Conservation (phyloP, 805 yeast genomes). For the Kregervanrija pseudodelftensis region DNA sequence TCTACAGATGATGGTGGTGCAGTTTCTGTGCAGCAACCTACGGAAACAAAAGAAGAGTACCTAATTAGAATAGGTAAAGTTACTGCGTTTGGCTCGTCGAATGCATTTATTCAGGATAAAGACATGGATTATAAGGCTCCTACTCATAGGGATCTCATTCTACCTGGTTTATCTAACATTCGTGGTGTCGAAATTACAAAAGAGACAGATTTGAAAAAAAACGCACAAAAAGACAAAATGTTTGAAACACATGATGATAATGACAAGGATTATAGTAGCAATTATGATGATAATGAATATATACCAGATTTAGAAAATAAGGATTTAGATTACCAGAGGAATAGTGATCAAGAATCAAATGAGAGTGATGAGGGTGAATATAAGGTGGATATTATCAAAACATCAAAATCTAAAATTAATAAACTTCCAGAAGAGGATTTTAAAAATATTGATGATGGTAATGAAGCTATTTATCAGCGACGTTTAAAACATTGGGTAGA, state of each 20-base stretch:
- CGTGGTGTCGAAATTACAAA: background rate
- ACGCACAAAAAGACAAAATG: slow-evolving; percentile 14
- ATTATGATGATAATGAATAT: slow-evolving; percentile 2
- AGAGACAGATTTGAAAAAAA: slow-evolving; percentile 9
- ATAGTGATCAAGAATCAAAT: slow-evolving; percentile 13
- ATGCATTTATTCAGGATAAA: slow-evolving; percentile 45
- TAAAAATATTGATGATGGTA: slow-evolving; percentile 71
- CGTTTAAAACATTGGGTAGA: slow-evolving; percentile 56
- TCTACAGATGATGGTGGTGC: slow-evolving; percentile 10
- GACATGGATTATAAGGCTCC: slow-evolving; percentile 22
- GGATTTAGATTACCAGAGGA: slow-evolving; percentile 19
- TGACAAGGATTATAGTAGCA: slow-evolving; percentile 6
- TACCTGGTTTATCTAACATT: slow-evolving; percentile 40
- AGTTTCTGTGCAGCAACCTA: slow-evolving; percentile 35
- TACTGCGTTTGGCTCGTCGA: slow-evolving; percentile 81
- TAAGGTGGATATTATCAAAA: background rate
- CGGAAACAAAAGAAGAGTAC: slow-evolving; percentile 75
- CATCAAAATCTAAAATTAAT: background rate
- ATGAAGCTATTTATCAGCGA: slow-evolving; percentile 53
- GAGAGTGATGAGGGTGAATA: slow-evolving; percentile 11
- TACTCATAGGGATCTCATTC: slow-evolving; percentile 37
- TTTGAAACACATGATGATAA: slow-evolving; percentile 18
- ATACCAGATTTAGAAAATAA: slow-evolving; percentile 13
- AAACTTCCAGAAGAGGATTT: slow-evolving; percentile 22
- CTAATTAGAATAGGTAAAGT: slow-evolving; percentile 84